Base-by-base conservation (phyloP, 2,329 filamentous ascomycete genomes). In the Beauveria caledonica region DNA sequence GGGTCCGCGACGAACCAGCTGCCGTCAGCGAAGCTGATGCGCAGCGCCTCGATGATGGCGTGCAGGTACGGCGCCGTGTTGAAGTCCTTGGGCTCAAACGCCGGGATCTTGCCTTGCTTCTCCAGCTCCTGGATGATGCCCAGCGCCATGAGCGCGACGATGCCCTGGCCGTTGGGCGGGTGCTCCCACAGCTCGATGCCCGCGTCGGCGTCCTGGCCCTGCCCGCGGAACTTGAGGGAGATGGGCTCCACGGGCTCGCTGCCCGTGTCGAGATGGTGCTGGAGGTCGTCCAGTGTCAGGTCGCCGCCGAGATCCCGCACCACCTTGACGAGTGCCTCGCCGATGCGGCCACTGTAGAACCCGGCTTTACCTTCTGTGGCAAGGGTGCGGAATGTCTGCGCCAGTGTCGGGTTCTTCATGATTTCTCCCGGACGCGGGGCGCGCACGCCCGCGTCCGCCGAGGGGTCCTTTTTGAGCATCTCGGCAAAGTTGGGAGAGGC, bases 91-190 rank as follows among this genome's bases (percentile, higher is more conserved):
- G 82, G 73, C 0, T 72, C 74, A 73, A 94, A 96, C 1, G 78
- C 81, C 0, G 88, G 86, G 62, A 97, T 91, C 67, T 85, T 85
- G 44, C 87, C 88, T 17, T 81, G 77, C 62, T 85, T 84, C 73
- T 96, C 90, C 1, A 97, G 81, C 70, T 92, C 86, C 71, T 97
- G 87, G 53, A 99, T 78, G 65, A 97, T 96, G 1, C 94, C 94
- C 0, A 99, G 79, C 0, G 94, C 90, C 87, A 97, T 96, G 36
- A 97, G 78, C 0, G 94, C 94, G 2, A 97, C 90, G 64, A 97
- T 92, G 1, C 94, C 94, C 74, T 97, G 94, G 0, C 94, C 92
- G 68, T 97, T 97, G 9, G 94, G 94, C 40, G 93, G 92, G 70
- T 97, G 93, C 70, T 99, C 94, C 93, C 93, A 97, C 0, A 99